Conservation (phyloP, 108 stramenopile genomes). For the Cyclotella kingstonii region DNA sequence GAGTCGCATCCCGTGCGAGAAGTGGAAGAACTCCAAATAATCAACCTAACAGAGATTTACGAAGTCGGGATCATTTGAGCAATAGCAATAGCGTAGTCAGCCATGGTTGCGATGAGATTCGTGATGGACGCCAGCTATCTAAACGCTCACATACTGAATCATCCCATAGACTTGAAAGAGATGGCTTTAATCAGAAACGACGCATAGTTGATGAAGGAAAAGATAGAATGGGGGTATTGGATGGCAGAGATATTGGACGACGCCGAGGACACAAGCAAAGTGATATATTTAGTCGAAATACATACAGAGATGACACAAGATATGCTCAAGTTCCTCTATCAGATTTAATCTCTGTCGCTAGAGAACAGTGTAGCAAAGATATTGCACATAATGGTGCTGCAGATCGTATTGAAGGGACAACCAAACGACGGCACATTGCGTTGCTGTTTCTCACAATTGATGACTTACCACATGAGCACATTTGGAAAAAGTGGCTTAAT, state of each 20-base stretch:
- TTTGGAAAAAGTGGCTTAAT: constrained; percentile 76
- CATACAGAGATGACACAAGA: too few relatives aligned
- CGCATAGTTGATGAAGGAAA: background rate
- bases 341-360: constrained; percentile 2
- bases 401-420: constrained; percentile 8
- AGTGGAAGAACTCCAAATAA: background rate
- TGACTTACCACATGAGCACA: constrained; percentile 77
- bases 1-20: constrained; percentile 44
- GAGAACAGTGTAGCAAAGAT: background rate
- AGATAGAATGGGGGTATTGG: background rate
- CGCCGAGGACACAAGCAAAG: background rate
- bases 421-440: constrained; percentile 54
- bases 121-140: too few relatives aligned
- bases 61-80: background rate
- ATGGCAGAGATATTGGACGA: constrained; percentile 28
- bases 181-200: background rate
- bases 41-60: background rate
- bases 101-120: too few relatives aligned
- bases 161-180: background rate
- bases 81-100: background rate
- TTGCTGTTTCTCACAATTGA: constrained; percentile 75
- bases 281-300: too few relatives aligned
- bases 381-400: background rate
- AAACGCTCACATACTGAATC: too few relatives aligned
- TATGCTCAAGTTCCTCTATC: too few relatives aligned